Evolutionary conservation across 2,329 filamentous ascomycete species (phyloP), one percentile per base, ranked within the genome.

Genomic region (Trichophyton mentagrophytes): DNA sequence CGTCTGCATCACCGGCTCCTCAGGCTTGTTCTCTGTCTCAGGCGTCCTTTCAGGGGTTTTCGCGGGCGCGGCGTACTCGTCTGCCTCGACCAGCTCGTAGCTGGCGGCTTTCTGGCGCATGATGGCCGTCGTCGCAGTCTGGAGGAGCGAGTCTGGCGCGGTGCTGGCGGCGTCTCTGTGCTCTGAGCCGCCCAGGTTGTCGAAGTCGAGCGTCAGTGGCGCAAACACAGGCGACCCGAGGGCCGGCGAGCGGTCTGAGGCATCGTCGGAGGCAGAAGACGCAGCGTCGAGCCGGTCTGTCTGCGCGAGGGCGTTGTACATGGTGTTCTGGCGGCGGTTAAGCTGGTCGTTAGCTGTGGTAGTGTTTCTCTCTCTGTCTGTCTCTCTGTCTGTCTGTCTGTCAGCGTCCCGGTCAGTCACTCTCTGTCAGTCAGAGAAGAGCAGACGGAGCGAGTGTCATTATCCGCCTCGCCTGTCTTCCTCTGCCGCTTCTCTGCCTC

Each of bases 61-160:
- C n/a, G 5, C n/a, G n/a, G 15, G 15, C n/a, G 20, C 40, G 15
- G 40, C 40, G 58, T 77, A 75, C 64, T 78, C 77, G 64, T 78
- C 76, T 38, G 73, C 74, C 63, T 78, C 77, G 30, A 78, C 70
- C 61, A 78, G 69, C 59, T 78, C 75, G 66, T 79, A 79, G 64
- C 70, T 75, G 17, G 49, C 22, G n/a, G 25, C 57, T 40, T 46
- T 61, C 56, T 60, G 61, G 20, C 60, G 49, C 30, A 64, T 64
- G 13, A 63, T 59, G 25, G 49, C 49, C 49, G 49, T 22, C 13
- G 49, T 22, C 13, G 27, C 49, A 33, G 62, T 64, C 38, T 64
- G 56, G 27, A 65, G 42, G 22, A 61, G 30, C n/a, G 64, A 62
- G 51, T 61, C 64, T 49, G 65, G 64, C 15, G 40, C 40, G 44